Evolutionary conservation across 495 filamentous ascomycete species (phyloP).

Genomic region (Talaromyces borbonicus): DNA sequence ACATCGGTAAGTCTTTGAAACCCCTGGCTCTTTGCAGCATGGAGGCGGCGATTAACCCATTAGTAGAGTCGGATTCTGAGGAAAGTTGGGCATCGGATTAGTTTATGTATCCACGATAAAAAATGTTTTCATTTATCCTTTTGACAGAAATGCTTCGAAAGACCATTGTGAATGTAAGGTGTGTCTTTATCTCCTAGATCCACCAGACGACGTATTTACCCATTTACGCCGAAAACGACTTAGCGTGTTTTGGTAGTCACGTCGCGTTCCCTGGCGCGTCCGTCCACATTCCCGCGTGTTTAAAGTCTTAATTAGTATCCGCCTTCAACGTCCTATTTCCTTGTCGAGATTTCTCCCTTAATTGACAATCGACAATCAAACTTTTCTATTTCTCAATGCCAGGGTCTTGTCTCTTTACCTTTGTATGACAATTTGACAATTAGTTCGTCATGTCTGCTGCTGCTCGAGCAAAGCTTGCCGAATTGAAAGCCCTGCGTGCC

Average conservation of each 20-base stretch:
- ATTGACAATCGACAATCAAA: background rate
- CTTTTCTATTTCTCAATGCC: no score
- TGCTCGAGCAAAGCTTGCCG: slow-evolving; percentile 46
- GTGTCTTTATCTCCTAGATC: background rate
- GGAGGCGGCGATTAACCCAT: no score
- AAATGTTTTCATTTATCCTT: background rate
- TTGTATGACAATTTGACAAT: slow-evolving; percentile 10
- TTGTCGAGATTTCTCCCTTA: background rate
- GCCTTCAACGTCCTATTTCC: background rate
- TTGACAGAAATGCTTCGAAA: background rate
- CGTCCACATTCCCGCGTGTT: slow-evolving; percentile 7
- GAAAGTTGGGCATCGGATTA: background rate
- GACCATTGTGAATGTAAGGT: background rate
- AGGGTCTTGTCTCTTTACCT: background rate
- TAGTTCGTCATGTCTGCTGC: slow-evolving; percentile 27
- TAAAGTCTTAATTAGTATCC: background rate
- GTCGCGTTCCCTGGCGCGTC: slow-evolving; percentile 7
- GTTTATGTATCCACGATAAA: no score
- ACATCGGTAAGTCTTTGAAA: background rate
- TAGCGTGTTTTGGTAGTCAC: slow-evolving; percentile 3
- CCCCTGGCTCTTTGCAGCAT: no score
- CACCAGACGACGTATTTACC: no score
- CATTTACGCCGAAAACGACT: background rate
- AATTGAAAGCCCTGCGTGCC: slow-evolving; percentile 75
- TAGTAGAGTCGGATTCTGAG: slow-evolving; percentile 3